These are phyloP conservation scores for Fusarium albosuccineum DNA, from an alignment of 2,329 filamentous ascomycete genomes.

Conservation along the genomic window DNA sequence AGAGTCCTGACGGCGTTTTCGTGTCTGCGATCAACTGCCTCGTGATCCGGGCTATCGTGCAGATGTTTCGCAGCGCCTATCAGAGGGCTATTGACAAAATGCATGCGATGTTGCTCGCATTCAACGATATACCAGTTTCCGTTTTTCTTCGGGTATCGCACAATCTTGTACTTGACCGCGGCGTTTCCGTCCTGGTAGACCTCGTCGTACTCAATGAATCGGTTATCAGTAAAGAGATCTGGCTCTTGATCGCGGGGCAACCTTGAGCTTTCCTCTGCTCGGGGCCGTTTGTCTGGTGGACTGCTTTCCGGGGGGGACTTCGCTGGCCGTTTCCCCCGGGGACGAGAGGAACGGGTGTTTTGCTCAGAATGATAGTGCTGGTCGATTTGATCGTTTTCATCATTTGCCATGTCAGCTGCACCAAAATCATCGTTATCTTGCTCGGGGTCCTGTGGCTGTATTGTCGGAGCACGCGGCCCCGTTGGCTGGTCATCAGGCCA, in stretches of 20 bases:
- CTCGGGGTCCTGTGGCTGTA: too few species aligned
- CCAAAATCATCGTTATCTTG: too few species aligned
- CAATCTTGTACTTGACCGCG: conserved; percentile 11
- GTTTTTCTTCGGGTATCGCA: neutral
- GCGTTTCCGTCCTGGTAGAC: conserved; percentile 15
- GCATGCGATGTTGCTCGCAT: conserved; percentile 1
- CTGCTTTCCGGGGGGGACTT: too few species aligned
- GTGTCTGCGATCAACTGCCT: neutral
- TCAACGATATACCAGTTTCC: conserved; percentile 17
- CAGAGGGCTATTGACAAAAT: conserved; percentile 8
- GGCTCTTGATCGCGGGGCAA: too few species aligned
- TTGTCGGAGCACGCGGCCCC: too few species aligned
- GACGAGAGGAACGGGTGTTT: too few species aligned
- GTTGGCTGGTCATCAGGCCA: too few species aligned
- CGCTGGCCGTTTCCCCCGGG: too few species aligned
- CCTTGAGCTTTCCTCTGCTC: neutral
- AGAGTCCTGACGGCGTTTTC: neutral
- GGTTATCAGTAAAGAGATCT: neutral
- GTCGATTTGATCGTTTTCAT: too few species aligned
- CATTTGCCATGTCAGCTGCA: too few species aligned
- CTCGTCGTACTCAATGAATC: conserved; percentile 11
- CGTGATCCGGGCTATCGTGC: neutral
- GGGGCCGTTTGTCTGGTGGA: too few species aligned
- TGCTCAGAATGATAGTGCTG: too few species aligned
- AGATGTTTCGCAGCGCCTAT: conserved; percentile 13